These are phyloP conservation scores for Tolypocladium capitatum DNA, from an alignment of 2,329 filamentous ascomycete species.

Conservation along the genomic window DNA sequence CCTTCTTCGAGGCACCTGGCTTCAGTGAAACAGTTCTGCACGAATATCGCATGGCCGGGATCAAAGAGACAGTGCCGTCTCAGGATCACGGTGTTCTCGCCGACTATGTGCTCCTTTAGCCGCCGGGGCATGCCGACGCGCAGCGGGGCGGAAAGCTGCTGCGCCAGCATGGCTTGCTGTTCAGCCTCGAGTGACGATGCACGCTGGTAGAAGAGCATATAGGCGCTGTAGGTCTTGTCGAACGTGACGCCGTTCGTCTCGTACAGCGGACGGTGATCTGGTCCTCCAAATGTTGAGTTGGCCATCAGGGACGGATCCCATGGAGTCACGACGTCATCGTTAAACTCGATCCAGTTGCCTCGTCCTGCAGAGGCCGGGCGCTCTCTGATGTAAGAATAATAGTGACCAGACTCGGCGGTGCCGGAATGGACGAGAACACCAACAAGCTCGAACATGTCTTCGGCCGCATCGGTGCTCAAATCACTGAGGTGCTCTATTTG, in stretches of 20 bases:
- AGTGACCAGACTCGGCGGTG: conserved; percentile 87
- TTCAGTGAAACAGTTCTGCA: conserved; percentile 46
- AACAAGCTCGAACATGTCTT: conserved; percentile 85
- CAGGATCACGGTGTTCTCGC: conserved; percentile 61
- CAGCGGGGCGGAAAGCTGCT: conserved; percentile 20
- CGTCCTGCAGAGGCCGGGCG: conserved; percentile 40
- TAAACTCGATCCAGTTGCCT: conserved; percentile 76
- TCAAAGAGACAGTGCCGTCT: conserved; percentile 72
- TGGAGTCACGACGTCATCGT: conserved; percentile 67
- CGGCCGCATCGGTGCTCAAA: conserved; percentile 35
- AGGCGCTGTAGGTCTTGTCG: conserved; percentile 73
- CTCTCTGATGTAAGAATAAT: conserved; percentile 90
- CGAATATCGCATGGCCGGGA: conserved; percentile 53
- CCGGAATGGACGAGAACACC: conserved; percentile 88
- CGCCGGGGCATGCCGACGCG: conserved; percentile 30
- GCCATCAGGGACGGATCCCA: conserved; percentile 68
- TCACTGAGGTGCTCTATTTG: conserved; percentile 73
- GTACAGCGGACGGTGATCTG: conserved; percentile 38
- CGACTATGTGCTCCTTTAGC: conserved; percentile 46
- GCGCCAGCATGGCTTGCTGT: conserved; percentile 27
- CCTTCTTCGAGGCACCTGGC: conserved; percentile 32
- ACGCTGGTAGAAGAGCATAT: conserved; percentile 96
- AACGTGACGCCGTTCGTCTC: conserved; percentile 32
- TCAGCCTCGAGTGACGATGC: conserved; percentile 48
- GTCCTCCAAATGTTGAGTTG: conserved; percentile 66